phyloP scores from a whole-genome alignment of 1,284 basidiomycete genomes.

The Sparassis latifolia region DNA sequence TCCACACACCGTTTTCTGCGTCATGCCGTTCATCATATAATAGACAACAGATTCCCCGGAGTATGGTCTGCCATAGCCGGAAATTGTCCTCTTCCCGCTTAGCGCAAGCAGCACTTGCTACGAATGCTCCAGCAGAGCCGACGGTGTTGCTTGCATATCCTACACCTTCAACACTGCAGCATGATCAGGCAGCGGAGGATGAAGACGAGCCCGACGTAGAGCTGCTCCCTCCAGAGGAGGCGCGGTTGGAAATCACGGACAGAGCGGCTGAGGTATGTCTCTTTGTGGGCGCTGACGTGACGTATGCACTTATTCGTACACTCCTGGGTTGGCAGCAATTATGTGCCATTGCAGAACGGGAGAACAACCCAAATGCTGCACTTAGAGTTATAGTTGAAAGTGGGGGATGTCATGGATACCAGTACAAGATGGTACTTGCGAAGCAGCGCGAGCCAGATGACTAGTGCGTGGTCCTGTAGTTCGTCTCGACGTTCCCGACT shows the following conservation, averaged over 20 bases:
- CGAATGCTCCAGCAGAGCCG: constrained; percentile 14
- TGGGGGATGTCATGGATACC: constrained; percentile 90
- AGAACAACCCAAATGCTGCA: constrained; percentile 54
- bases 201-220: constrained; percentile 23
- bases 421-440: constrained; percentile 83
- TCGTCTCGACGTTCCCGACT: too few species aligned
- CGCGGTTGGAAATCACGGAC: constrained; percentile 51
- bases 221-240: constrained; percentile 24
- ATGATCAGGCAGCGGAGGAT: constrained; percentile 12
- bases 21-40: too few species aligned
- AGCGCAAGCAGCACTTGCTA: constrained; percentile 14
- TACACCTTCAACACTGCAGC: constrained; percentile 10
- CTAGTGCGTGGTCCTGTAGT: constrained; percentile 51
- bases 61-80: constrained; percentile 1
- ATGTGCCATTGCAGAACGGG: constrained; percentile 47
- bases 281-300: neutral
- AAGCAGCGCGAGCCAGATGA: constrained; percentile 57
- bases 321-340: constrained; percentile 52
- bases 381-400: constrained; percentile 80
- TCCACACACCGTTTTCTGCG: too few species aligned
- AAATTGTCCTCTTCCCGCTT: constrained; percentile 14
- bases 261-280: constrained; percentile 62
- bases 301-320: neutral
- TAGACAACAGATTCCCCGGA: too few species aligned
- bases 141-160: constrained; percentile 20